These are phyloP conservation scores for Przewalskia tangutica DNA, from an alignment of 257 asterid species.

Conservation along the genomic window DNA sequence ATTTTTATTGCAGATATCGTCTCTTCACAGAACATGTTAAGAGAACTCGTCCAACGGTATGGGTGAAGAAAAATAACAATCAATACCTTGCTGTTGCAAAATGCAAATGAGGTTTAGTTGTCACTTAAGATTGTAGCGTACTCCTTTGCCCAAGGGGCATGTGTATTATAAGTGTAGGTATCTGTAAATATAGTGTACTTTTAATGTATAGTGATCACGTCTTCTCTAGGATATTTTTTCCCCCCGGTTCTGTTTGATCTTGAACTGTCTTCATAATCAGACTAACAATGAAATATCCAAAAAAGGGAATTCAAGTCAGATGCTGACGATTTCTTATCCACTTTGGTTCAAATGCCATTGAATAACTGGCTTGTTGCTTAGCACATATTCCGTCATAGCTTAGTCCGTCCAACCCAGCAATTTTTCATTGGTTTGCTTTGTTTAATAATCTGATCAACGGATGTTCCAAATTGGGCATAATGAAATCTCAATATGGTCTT, in stretches of 20 bases:
- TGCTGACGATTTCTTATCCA: neutral
- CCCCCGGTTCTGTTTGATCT: neutral
- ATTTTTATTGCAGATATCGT: constrained; percentile 46
- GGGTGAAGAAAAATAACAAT: constrained; percentile 49
- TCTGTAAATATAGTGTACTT: neutral
- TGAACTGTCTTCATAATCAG: neutral
- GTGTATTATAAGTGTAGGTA: neutral
- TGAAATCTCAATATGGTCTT: neutral
- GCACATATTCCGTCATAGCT: neutral
- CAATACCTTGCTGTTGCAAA: constrained; percentile 30
- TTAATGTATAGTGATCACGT: neutral
- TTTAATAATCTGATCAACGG: neutral
- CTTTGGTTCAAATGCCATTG: neutral
- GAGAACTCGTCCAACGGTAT: constrained; percentile 67
- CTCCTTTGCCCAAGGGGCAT: neutral
- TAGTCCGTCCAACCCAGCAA: neutral
- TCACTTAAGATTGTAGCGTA: neutral
- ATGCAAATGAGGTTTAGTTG: constrained; percentile 17
- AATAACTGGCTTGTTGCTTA: neutral
- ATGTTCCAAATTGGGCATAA: neutral
- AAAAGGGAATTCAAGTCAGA: neutral
- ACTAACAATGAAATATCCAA: neutral
- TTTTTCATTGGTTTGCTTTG: neutral
- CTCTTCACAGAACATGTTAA: constrained; percentile 55
- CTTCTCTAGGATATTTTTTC: neutral